Percentiles rank a stretch among this genome's conserved stretches.
Evolutionary conservation across 192 early-diverging fungal genomes (phyloP).

Genomic region (Kappamyces sp.): DNA sequence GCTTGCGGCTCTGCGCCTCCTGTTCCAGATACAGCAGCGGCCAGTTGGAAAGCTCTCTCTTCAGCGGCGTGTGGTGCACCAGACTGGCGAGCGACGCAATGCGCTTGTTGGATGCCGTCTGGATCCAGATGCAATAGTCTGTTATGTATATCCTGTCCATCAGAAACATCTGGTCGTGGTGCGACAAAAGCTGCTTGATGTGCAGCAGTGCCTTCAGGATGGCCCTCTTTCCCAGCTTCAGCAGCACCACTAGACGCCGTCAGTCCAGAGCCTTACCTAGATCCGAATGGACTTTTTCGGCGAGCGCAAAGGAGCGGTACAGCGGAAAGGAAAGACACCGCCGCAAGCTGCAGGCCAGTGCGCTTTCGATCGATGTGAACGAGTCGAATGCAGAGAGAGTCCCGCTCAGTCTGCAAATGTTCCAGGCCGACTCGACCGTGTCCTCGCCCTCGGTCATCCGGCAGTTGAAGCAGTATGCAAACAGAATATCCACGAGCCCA

Average conservation of each 20-base stretch:
- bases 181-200: slow-evolving; percentile 71
- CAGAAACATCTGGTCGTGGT: slow-evolving; percentile 82
- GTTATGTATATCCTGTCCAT: slow-evolving; percentile 84
- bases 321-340: slow-evolving; percentile 84
- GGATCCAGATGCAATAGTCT: slow-evolving; percentile 97
- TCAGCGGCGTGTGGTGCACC: slow-evolving; percentile 62
- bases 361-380: slow-evolving; percentile 3
- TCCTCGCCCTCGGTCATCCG: slow-evolving; percentile 77
- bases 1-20: not conserved
- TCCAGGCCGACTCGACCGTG: slow-evolving; percentile 88
- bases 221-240: slow-evolving; percentile 78
- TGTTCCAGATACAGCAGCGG: slow-evolving; percentile 75
- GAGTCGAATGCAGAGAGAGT: slow-evolving; percentile 72
- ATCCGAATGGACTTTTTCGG: slow-evolving; percentile 70
- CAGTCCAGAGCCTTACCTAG: slow-evolving; percentile 3
- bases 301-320: slow-evolving; percentile 73
- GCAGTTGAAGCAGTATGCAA: slow-evolving; percentile 84
- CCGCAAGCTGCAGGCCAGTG: slow-evolving; percentile 40
- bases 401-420: slow-evolving; percentile 74
- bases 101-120: slow-evolving; percentile 67
- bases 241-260: slow-evolving; percentile 50
- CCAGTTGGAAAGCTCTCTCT: slow-evolving; percentile 70
- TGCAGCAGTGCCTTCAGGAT: slow-evolving; percentile 74
- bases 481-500: slow-evolving; percentile 85
- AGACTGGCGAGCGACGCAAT: slow-evolving; percentile 75